Percentiles rank a stretch among this genome's conserved stretches.
Evolutionary conservation across 352 stramenopile species (phyloP).

Genomic region (Phytophthora sp.): DNA sequence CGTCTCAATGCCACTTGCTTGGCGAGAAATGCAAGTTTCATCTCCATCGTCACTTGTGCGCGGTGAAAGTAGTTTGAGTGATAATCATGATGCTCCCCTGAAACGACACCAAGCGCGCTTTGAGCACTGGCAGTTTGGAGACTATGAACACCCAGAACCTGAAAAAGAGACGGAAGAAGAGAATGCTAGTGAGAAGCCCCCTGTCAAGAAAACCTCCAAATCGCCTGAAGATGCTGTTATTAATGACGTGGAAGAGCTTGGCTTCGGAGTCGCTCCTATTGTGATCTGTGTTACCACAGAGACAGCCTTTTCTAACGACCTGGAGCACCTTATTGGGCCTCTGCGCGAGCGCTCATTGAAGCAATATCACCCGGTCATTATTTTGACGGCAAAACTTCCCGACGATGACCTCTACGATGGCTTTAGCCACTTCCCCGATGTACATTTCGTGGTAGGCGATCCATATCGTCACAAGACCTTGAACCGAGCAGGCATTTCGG

Average conservation of each 20-base stretch:
- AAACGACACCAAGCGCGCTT: conserved; percentile 38
- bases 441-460: conserved; percentile 77
- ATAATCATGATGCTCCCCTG: conserved; percentile 13
- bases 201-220: conserved; percentile 10
- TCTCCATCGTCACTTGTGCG: conserved; percentile 35
- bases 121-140: conserved; percentile 31
- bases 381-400: conserved; percentile 64
- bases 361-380: conserved; percentile 73
- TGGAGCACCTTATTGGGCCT: conserved; percentile 81
- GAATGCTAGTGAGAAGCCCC: conserved; percentile 13
- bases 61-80: conserved; percentile 27
- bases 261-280: conserved; percentile 61
- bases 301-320: conserved; percentile 66
- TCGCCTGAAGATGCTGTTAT: conserved; percentile 57
- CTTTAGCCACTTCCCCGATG: conserved; percentile 73
- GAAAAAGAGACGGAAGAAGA: conserved; percentile 30
- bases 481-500: conserved; percentile 65
- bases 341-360: conserved; percentile 73
- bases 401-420: conserved; percentile 63
- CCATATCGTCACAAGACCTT: conserved; percentile 65
- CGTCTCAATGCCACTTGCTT: conserved; percentile 36
- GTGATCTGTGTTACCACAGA: conserved; percentile 73
- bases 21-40: conserved; percentile 37
- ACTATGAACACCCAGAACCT: conserved; percentile 32
- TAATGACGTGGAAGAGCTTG: conserved; percentile 53